Evolutionary conservation across 139 green algal genomes (phyloP).

Genomic region (Monoraphidium neglectum): DNA sequence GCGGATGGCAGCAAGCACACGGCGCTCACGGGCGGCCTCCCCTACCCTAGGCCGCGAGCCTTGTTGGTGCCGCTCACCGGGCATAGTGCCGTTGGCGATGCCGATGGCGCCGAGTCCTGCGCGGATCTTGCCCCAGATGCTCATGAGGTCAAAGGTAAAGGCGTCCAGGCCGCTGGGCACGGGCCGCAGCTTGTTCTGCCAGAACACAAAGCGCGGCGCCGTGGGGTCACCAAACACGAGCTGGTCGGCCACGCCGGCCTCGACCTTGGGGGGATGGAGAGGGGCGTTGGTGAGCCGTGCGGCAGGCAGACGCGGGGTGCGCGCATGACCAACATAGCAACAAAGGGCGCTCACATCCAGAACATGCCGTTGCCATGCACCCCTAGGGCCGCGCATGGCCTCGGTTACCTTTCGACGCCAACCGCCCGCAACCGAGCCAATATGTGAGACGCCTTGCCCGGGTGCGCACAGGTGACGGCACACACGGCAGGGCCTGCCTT

Average conservation of each 20-base stretch:
- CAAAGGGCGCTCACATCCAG: no score
- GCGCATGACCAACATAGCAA: no score
- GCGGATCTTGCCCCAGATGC: slow-evolving; percentile 90
- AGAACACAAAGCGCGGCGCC: slow-evolving; percentile 94
- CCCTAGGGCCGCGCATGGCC: no score
- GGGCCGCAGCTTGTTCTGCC: slow-evolving; percentile 86
- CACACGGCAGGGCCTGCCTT: no score
- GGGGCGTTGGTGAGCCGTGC: background rate
- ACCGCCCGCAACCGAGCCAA: no score
- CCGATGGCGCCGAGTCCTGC: slow-evolving; percentile 94
- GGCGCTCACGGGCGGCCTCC: slow-evolving; percentile 8
- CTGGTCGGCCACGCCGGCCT: slow-evolving; percentile 79
- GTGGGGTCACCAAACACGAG: slow-evolving; percentile 95
- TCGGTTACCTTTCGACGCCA: no score
- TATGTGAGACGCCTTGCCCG: no score
- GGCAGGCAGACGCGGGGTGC: no score
- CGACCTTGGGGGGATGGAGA: slow-evolving; percentile 61
- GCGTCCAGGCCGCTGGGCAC: slow-evolving; percentile 83
- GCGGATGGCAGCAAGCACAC: background rate
- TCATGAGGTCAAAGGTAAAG: slow-evolving; percentile 94
- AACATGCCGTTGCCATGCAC: no score
- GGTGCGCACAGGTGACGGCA: no score
- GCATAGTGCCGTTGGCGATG: slow-evolving; percentile 56
- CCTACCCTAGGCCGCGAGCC: slow-evolving; percentile 65
- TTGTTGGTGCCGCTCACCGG: no score